Base-by-base conservation (phyloP, 345 rosid species). In the Ricinus communis region DNA sequence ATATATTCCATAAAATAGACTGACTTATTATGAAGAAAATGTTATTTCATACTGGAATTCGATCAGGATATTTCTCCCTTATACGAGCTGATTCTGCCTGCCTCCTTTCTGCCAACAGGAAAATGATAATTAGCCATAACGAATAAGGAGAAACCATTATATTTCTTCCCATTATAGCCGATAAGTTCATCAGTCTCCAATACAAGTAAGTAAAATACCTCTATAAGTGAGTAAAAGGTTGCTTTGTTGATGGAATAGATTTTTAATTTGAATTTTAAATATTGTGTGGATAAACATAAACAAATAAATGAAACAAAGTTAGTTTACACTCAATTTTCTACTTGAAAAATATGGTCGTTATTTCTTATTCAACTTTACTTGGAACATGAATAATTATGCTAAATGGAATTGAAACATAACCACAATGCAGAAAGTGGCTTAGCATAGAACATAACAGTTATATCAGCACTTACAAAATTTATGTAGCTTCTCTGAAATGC, bases 41-140 rank as follows among this genome's bases (percentile, higher is more conserved):
- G 0, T 1, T 66, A 46, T 59, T 76, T 47, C 90, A 57, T 85
- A 93, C 97, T 1, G 97, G 99, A 52, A 95, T 95, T 88, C 99
- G 85, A 70, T 95, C 99, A 0, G 97, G 96, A 74, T 95, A 95
- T 76, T 92, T 95, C 73, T 94, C 98, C 79, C 95, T 85, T 74
- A 94, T 94, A 49, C 98, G 93, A 57, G 83, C 86, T 72, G 99
- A 85, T 79, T 95, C 99, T 0, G 97, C 96, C 75, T 95, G 97
- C 80, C 99, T 89, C 96, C 96, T 87, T 65, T 95, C 98, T 94
- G 86, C 74, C 47, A 85, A 31, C n/a, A 49, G 38, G 31, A 45
- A 65, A 55, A 4, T 8, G 43, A 13, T 12, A 65, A 9, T 43
- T 12, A 43, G 27, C 51, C 27, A n/a, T 13, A 64, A 16, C 15